Evolutionary conservation across 1,284 basidiomycete species (phyloP).

Genomic region (Moniliophthora roreri): DNA sequence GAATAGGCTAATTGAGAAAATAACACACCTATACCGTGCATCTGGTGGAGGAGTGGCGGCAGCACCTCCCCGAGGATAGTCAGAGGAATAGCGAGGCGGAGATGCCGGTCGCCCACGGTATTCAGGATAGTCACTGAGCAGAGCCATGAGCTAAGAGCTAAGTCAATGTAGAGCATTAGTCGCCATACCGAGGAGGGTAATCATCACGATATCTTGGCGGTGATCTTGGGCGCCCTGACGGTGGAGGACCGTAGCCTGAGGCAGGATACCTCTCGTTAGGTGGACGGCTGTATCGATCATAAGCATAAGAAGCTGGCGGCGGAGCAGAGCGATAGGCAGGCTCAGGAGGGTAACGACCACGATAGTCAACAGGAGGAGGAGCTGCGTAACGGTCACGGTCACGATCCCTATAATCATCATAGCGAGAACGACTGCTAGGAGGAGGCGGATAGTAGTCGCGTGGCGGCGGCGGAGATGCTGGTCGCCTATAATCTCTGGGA

Average conservation of each 20-base stretch:
- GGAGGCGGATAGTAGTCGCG: conserved; percentile 64
- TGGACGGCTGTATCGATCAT: conserved; percentile 60
- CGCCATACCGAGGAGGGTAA: conserved; percentile 46
- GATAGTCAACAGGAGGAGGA: conserved; percentile 35
- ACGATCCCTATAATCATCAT: conserved; percentile 58
- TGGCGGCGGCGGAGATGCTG: conserved; percentile 47
- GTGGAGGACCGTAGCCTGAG: conserved; percentile 31
- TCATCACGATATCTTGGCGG: conserved; percentile 63
- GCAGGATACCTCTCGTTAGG: conserved; percentile 39
- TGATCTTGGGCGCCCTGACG: conserved; percentile 48
- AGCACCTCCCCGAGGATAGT: conserved; percentile 49
- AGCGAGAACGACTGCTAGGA: conserved; percentile 53
- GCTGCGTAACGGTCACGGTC: conserved; percentile 40
- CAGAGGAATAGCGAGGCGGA: conserved; percentile 54
- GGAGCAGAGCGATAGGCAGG: conserved; percentile 40
- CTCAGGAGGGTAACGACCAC: conserved; percentile 52
- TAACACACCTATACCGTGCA: conserved; percentile 53
- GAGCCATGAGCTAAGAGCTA: conserved; percentile 2
- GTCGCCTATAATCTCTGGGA: conserved; percentile 61
- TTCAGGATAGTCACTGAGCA: conserved; percentile 46
- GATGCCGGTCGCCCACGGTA: conserved; percentile 55
- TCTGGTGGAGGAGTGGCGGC: conserved; percentile 35
- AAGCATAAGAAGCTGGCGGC: conserved; percentile 53
- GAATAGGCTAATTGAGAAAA: no score
- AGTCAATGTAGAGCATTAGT: conserved; percentile 12